These are phyloP conservation scores for Lyophyllum decastes DNA, from an alignment of 768 basidiomycete species.

Conservation along the genomic window DNA sequence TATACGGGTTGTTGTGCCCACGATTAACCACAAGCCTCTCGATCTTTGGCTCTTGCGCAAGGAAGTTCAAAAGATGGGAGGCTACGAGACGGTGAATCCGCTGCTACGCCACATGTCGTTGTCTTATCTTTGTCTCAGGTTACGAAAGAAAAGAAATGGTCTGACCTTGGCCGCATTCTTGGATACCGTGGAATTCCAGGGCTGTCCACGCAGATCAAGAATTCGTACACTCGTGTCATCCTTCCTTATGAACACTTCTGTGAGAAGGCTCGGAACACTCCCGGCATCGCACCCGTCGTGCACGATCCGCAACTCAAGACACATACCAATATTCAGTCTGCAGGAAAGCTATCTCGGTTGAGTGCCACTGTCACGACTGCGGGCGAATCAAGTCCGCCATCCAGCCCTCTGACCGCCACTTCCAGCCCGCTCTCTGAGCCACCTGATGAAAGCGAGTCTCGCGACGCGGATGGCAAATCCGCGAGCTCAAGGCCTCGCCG, in stretches of 20 bases:
- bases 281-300: constrained; percentile 47
- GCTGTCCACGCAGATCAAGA: constrained; percentile 85
- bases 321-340: constrained; percentile 47
- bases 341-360: constrained; percentile 40
- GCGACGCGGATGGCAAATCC: constrained; percentile 48
- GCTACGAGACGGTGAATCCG: constrained; percentile 75
- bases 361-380: constrained; percentile 34
- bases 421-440: constrained; percentile 82
- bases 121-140: constrained; percentile 51
- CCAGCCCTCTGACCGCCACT: constrained; percentile 74
- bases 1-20: constrained; percentile 86
- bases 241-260: constrained; percentile 95
- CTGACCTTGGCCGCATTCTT: constrained; percentile 76
- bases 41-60: constrained; percentile 94
- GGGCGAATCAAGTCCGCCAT: constrained; percentile 60
- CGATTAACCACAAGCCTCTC: constrained; percentile 88
- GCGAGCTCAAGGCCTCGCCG: constrained; percentile 47
- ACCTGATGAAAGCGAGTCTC: constrained; percentile 72
- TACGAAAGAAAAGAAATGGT: constrained; percentile 84
- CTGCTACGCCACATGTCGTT: constrained; percentile 8
- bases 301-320: constrained; percentile 54
- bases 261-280: constrained; percentile 70
- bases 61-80: constrained; percentile 88
- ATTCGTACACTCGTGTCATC: constrained; percentile 88
- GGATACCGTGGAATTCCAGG: constrained; percentile 84